phyloP scores from a whole-genome alignment of 2,329 filamentous ascomycete genomes.

The Aspergillus puulaauensis region DNA sequence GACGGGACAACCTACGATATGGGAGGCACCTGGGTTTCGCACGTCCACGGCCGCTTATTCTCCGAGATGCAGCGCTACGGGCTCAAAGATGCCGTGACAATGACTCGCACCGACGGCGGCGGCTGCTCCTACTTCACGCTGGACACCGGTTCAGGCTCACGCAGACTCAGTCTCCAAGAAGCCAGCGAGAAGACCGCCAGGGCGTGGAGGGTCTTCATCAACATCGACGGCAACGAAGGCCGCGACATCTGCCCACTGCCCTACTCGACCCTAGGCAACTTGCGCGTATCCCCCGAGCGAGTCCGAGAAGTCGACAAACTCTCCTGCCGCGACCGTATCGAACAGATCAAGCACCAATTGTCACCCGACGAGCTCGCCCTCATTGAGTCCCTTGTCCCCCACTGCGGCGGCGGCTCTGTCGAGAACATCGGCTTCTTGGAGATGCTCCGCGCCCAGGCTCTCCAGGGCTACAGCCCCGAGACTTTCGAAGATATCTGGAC shows the following conservation, averaged over 20 bases:
- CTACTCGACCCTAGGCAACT: no score
- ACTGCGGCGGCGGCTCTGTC: slow-evolving; percentile 46
- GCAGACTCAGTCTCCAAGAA: no score
- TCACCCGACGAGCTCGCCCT: slow-evolving; percentile 42
- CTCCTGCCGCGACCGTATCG: slow-evolving; percentile 38
- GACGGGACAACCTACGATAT: slow-evolving; percentile 38
- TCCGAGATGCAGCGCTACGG: neutral
- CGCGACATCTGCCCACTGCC: no score
- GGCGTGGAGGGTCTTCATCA: no score
- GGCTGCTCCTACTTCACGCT: no score
- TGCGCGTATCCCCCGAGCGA: no score
- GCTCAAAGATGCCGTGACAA: no score
- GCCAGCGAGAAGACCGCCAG: no score
- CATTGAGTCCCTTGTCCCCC: slow-evolving; percentile 44
- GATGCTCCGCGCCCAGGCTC: slow-evolving; percentile 51
- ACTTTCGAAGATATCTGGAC: no score
- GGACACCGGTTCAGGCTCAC: no score
- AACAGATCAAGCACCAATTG: slow-evolving; percentile 39
- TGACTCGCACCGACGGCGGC: no score
- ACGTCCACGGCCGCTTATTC: neutral
- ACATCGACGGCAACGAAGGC: no score
- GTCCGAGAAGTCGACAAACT: neutral
- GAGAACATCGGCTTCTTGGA: slow-evolving; percentile 49
- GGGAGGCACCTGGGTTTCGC: slow-evolving; percentile 42
- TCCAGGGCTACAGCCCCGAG: slow-evolving; percentile 43